Conservation (phyloP, 805 yeast genomes). For the Maudiozyma bulderi region DNA sequence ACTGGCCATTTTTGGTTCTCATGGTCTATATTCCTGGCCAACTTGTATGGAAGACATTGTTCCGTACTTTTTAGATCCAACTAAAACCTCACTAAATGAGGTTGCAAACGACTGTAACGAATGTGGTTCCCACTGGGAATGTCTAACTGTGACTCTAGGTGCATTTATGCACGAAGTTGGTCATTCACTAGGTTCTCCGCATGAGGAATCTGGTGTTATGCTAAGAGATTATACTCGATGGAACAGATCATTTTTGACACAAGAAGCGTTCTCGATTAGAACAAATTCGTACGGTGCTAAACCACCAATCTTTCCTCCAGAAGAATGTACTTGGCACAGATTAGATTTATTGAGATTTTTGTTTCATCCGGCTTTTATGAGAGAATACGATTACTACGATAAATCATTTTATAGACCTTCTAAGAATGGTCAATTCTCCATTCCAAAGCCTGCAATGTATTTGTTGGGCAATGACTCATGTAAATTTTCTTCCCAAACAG, state of each 20-base stretch:
- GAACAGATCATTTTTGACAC: slow-evolving; percentile 71
- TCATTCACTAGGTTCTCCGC: slow-evolving; percentile 84
- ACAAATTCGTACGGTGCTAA: slow-evolving; percentile 39
- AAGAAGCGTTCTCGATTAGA: slow-evolving; percentile 50
- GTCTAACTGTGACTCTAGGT: slow-evolving; percentile 75
- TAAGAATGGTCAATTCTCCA: slow-evolving; percentile 21
- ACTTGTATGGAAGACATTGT: slow-evolving; percentile 59
- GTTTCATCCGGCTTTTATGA: slow-evolving; percentile 68
- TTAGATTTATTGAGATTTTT: slow-evolving; percentile 69
- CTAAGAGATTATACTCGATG: slow-evolving; percentile 71
- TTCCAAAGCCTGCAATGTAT: slow-evolving; percentile 33
- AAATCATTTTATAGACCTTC: slow-evolving; percentile 30
- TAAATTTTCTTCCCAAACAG: slow-evolving; percentile 45
- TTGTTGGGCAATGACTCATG: slow-evolving; percentile 39
- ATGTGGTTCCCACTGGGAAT: slow-evolving; percentile 86
- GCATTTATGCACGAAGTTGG: slow-evolving; percentile 96
- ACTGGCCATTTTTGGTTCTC: slow-evolving; percentile 89
- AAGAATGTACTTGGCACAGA: slow-evolving; percentile 83
- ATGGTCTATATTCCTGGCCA: slow-evolving; percentile 92
- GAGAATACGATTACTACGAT: slow-evolving; percentile 56
- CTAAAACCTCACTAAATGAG: slow-evolving; percentile 47
- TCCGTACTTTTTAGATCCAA: slow-evolving; percentile 63
- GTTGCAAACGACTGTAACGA: slow-evolving; percentile 89
- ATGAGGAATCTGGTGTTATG: slow-evolving; percentile 86
- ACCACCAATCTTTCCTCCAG: slow-evolving; percentile 42